Base-by-base conservation (phyloP, 148 eudicot genomes). In the Cornus suecica region DNA sequence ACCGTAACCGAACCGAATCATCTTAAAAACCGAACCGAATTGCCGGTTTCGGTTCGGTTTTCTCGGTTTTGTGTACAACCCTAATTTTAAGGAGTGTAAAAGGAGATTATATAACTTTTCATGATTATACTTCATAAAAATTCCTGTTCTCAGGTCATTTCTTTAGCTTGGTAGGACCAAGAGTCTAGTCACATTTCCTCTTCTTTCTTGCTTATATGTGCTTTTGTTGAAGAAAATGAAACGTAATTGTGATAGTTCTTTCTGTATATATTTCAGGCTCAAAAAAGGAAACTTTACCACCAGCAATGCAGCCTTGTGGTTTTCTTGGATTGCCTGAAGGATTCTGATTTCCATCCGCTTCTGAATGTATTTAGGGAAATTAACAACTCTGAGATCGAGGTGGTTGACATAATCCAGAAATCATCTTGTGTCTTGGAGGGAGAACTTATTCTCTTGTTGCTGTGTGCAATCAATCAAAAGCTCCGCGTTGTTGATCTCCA, bases 401-500 rank as follows among this genome's bases (percentile, higher is more conserved):
- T 79, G 15, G 88, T 87, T 75, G 90, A 87, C 75, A 75, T 87
- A 25, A 71, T 83, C 74, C 77, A 87, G 70, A 80, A 77, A 70
- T 81, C 82, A 18, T 68, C 85, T 5, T 85, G 87, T 48, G 72
- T 37, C 18, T 58, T 87, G 78, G 68, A 75, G 41, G 84, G 82
- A 64, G 84, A 85, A 66, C 60, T 72, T 75, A 82, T 83, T 68
- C 76, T 84, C 54, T 24, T 77, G 68, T 79, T 87, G 85, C 66
- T 87, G 73, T 86, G 80, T 30, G 80, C 84, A 56, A 72, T 83
- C 72, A 66, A 20, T 58, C 76, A 69, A 56, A 87, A 87, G 74
- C 90, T 87, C 32, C 83, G 88, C 66, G 77, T 75, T 60, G 90
- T 87, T 75, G 85, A 85, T 79, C 78, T 87, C 73, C 74, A 66